Evolutionary conservation across 345 rosid species (phyloP).

Genomic region (Gossypioides kirkii): DNA sequence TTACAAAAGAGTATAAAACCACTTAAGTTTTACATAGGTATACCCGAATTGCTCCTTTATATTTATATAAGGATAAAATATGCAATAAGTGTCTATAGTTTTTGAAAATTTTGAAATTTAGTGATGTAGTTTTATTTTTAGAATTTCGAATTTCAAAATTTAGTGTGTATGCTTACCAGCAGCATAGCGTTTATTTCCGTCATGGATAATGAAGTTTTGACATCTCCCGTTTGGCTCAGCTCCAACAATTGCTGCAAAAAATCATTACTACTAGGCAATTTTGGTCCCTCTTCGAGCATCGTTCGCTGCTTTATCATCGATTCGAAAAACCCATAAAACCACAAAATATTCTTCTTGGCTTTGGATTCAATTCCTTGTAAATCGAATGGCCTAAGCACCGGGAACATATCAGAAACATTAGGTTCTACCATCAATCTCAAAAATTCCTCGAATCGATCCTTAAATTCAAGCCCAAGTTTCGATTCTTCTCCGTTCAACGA

Average conservation of each 20-base stretch:
- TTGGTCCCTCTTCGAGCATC: neutral
- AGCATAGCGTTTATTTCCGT: neutral
- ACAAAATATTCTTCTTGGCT: neutral
- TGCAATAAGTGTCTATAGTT: too few species aligned
- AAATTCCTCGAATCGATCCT: slow-evolving; percentile 23
- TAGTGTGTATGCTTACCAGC: neutral
- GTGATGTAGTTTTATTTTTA: too few species aligned
- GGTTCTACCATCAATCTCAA: slow-evolving; percentile 34
- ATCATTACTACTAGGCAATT: neutral
- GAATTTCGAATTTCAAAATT: too few species aligned
- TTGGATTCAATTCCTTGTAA: slow-evolving; percentile 43
- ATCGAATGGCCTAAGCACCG: slow-evolving; percentile 42
- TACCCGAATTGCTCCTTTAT: too few species aligned
- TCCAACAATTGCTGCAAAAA: slow-evolving; percentile 13
- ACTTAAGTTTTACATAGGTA: too few species aligned
- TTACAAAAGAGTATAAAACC: too few species aligned
- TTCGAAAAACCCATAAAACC: slow-evolving; percentile 2
- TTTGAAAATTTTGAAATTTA: too few species aligned
- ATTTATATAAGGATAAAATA: neutral
- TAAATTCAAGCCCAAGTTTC: neutral
- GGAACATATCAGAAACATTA: slow-evolving; percentile 50
- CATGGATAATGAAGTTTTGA: neutral
- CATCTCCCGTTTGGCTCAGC: neutral
- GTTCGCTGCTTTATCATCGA: neutral
- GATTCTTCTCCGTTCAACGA: neutral